Percentiles rank a stretch among this genome's conserved stretches.
phyloP scores from a whole-genome alignment of 2,329 filamentous ascomycete genomes.

The Colletotrichum paranaense region DNA sequence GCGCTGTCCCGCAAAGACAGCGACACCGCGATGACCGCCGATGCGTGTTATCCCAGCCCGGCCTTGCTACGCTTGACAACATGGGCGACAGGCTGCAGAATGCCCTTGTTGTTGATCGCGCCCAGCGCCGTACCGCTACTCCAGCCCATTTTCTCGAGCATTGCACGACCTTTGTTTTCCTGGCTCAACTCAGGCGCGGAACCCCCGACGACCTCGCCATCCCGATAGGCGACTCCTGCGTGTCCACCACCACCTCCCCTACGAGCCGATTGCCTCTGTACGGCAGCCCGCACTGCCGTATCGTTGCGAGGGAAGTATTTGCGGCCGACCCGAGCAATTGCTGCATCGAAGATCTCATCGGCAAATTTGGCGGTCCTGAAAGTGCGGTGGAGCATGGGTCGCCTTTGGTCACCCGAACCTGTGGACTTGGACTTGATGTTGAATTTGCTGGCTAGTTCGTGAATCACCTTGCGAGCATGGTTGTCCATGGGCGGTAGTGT shows the following conservation, averaged over 20 bases:
- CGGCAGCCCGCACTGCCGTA: constrained; percentile 26
- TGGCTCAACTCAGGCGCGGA: constrained; percentile 84
- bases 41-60: constrained; percentile 72
- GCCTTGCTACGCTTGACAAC: constrained; percentile 88
- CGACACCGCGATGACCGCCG: fast-evolving
- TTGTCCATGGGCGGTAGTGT: constrained; percentile 88
- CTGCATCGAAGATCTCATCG: constrained; percentile 63
- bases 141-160: constrained; percentile 99
- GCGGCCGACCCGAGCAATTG: constrained; percentile 58
- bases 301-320: constrained; percentile 68
- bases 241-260: constrained; percentile 40
- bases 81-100: constrained; percentile 85
- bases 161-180: constrained; percentile 84
- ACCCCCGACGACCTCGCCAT: constrained; percentile 90
- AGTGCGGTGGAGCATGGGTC: constrained; percentile 82
- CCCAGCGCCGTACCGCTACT: constrained; percentile 86
- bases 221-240: constrained; percentile 70
- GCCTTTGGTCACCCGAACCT: constrained; percentile 78
- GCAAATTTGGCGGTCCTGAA: constrained; percentile 71
- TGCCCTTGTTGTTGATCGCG: constrained; percentile 85
- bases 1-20: fast-evolving
- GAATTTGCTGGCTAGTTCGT: constrained; percentile 80
- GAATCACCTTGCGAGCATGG: constrained; percentile 79
- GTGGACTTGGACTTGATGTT: constrained; percentile 86
- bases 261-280: constrained; percentile 23